Evolutionary conservation across 2,329 filamentous ascomycete genomes (phyloP), one percentile per base, ranked within the genome.

Genomic region (Purpureocillium takamizusanense): DNA sequence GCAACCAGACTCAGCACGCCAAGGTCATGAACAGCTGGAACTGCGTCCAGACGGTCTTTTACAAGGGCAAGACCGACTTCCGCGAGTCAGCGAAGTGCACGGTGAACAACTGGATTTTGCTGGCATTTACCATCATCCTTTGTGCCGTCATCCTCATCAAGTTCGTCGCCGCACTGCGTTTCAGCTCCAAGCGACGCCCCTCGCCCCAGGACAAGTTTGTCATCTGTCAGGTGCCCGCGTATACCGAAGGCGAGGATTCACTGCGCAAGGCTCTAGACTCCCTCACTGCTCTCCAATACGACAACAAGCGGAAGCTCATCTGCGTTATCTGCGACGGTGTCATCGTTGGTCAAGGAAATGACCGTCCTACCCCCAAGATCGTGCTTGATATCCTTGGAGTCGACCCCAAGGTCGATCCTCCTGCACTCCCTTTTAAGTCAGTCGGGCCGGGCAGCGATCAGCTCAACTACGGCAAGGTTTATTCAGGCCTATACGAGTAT

Each of bases 401-500:
- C 39, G 90, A 97, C 52, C 90, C 90, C 33, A 97, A 95, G 66
- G 81, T 95, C 43, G 92, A 98, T 53, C 92, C 92, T 44, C 89
- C 89, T 16, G 88, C 92, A 1, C 70, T 98, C 25, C 86, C 89
- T 1, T 97, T 97, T 76, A 90, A 89, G 64, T 94, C 88, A 4
- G 81, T 98, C 41, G 92, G 92, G 37, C 72, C 81, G 36, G 87
- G 89, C 50, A 88, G 78, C 53, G 86, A 95, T 44, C 90, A 97
- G 59, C 81, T 97, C 48, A 98, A 98, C 64, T 97, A 95, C 55
- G 92, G 89, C 56, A 98, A 98, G 59, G 89, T 98, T 13, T 98
- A 97, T 62, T 97, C 90, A 35, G 92, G 92, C 55, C 76, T 98
- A 3, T 98, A 98, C 61, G 92, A 98, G 59, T 95, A 80, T 44